Base-by-base conservation (phyloP, 306 rosid species). In the Trifolium dubium region DNA sequence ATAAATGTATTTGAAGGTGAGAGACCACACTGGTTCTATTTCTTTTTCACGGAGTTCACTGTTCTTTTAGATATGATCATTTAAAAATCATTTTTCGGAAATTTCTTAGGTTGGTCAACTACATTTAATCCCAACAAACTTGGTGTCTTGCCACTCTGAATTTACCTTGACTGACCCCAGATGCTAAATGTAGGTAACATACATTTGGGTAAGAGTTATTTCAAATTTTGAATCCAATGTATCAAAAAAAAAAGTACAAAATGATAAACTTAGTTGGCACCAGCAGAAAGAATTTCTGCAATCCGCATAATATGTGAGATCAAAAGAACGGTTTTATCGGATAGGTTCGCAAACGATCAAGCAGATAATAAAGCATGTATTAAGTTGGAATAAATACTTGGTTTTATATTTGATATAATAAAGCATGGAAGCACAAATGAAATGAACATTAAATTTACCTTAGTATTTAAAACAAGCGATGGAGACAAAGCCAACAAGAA, bases 401-500 rank as follows among this genome's bases (percentile, higher is more conserved):
- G 5, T 32, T 43, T 10, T 15, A 37, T 51, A 71, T 34, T 34
- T n/a, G 54, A 43, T 47, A 64, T 8, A 29, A 49, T 23, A 73
- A 66, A 71, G 43, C 14, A 71, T 39, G 32, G 43, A 81, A 37
- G 37, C 8, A 23, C 10, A 58, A 37, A 77, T 15, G 23, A 28
- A 15, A 58, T 43, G 30, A 75, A 53, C 58, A 51, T 61, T 15
- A 58, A 50, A 19, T 23, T 73, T 85, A 93, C 97, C 94, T 91
- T 87, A 13, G 79, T 61, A 11, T 49, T 79, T 76, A 83, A 86
- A 85, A 87, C 82, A 35, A 91, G 88, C 3, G 96, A 81, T 23
- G 96, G 93, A 67, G 97, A 80, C 68, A 91, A 43, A 29, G 84
- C 90, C 94, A 94, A 80, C 82, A 89, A 63, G 73, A 89, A 87